Conservation (phyloP, 352 stramenopile species). For the Phytopythium vexans region DNA sequence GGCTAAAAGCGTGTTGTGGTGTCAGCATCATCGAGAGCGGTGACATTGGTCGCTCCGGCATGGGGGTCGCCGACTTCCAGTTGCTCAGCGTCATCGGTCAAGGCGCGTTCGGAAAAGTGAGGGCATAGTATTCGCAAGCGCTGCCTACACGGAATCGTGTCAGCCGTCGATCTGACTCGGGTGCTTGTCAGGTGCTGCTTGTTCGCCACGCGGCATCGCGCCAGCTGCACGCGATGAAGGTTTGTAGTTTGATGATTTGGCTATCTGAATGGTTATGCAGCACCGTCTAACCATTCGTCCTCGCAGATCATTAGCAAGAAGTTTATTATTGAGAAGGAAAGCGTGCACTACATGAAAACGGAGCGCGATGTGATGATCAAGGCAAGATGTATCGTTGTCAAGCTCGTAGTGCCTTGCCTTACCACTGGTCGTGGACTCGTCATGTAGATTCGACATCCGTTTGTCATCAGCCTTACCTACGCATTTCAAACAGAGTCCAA, state of each 20-base stretch:
- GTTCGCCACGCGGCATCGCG: slow-evolving; percentile 55
- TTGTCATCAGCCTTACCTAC: slow-evolving; percentile 75
- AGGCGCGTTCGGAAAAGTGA: slow-evolving; percentile 70
- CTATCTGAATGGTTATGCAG: not conserved
- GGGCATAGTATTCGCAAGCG: not conserved
- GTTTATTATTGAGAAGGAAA: slow-evolving; percentile 77
- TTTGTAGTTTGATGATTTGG: slow-evolving; percentile 7
- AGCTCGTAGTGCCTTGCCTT: not conserved
- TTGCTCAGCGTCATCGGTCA: slow-evolving; percentile 95
- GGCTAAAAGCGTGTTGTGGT: not conserved
- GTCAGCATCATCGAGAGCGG: slow-evolving; percentile 14
- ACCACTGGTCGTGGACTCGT: not conserved
- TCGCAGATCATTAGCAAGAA: slow-evolving; percentile 83
- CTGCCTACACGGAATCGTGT: no score
- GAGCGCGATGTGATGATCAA: slow-evolving; percentile 87
- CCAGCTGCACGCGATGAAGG: slow-evolving; percentile 83
- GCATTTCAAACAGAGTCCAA: slow-evolving; percentile 86
- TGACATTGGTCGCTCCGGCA: slow-evolving; percentile 12
- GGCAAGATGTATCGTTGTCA: slow-evolving; percentile 14
- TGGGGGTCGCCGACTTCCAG: slow-evolving; percentile 94
- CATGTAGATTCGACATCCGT: slow-evolving; percentile 69
- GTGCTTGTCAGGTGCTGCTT: slow-evolving; percentile 52
- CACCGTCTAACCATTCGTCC: not conserved
- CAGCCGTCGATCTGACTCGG: no score
- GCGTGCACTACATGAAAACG: slow-evolving; percentile 73